Percentiles rank a stretch among this genome's conserved stretches.
phyloP scores from a whole-genome alignment of 2,329 filamentous ascomycete species.

The Aureobasidium sp. region DNA sequence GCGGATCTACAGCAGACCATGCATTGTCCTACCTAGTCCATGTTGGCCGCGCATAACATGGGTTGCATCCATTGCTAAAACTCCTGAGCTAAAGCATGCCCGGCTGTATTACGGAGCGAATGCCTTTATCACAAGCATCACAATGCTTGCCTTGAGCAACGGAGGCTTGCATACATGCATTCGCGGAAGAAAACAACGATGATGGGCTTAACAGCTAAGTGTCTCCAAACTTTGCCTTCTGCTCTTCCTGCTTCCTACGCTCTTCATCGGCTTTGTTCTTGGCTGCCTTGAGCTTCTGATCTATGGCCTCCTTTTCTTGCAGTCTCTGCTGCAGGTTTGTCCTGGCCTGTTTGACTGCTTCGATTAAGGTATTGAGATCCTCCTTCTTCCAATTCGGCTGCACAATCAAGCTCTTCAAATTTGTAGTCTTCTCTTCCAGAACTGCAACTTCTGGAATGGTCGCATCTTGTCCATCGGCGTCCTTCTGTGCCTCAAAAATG shows the following conservation, averaged over 20 bases:
- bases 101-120: background rate
- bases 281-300: conserved; percentile 15
- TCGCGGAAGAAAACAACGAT: background rate
- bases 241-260: conserved; percentile 14
- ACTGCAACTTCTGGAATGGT: conserved; percentile 19
- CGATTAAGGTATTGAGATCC: conserved; percentile 25
- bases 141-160: background rate
- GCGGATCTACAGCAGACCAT: background rate
- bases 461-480: conserved; percentile 22
- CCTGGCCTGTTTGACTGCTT: conserved; percentile 24
- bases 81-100: background rate
- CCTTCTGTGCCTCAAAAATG: conserved; percentile 30
- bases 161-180: background rate
- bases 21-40: conserved; percentile 11
- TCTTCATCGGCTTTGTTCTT: conserved; percentile 15
- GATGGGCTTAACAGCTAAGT: background rate
- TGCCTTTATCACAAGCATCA: background rate
- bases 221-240: conserved; percentile 8
- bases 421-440: conserved; percentile 22
- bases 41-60: background rate
- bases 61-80: background rate
- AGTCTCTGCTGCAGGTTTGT: conserved; percentile 21
- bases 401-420: conserved; percentile 27
- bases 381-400: conserved; percentile 27
- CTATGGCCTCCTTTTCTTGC: conserved; percentile 15